Percentiles rank a stretch among this genome's conserved stretches.
These are phyloP conservation scores for Orbilia oligospora DNA, from an alignment of 2,329 filamentous ascomycete species.

Conservation along the genomic window DNA sequence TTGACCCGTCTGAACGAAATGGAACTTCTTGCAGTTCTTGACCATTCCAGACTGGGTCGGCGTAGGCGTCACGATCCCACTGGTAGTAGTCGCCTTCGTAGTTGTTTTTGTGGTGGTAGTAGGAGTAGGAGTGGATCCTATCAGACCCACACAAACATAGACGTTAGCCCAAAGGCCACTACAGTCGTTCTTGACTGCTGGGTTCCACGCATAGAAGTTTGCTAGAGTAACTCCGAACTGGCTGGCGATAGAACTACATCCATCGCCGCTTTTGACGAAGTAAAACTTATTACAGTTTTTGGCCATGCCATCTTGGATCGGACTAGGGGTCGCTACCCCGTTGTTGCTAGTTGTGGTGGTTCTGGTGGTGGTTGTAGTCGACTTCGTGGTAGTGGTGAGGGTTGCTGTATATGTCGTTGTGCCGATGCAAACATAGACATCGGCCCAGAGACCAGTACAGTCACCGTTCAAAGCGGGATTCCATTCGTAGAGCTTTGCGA, in stretches of 20 bases:
- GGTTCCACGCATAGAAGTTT: constrained; percentile 29
- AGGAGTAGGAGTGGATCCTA: constrained; percentile 13
- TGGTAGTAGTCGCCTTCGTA: constrained; percentile 9
- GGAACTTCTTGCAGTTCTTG: constrained; percentile 36
- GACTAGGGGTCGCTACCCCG: constrained; percentile 5
- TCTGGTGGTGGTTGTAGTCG: neutral
- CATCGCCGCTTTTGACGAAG: constrained; percentile 8
- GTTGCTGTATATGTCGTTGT: constrained; percentile 27
- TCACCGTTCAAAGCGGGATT: constrained; percentile 19
- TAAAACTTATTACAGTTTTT: constrained; percentile 32
- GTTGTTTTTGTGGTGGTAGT: constrained; percentile 7
- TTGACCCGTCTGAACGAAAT: constrained; percentile 25
- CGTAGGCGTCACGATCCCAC: constrained; percentile 26
- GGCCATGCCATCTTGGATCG: constrained; percentile 29
- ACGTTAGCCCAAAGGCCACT: constrained; percentile 29
- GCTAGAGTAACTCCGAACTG: neutral
- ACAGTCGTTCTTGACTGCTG: constrained; percentile 25
- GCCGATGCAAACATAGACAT: constrained; percentile 39
- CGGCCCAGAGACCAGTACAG: constrained; percentile 30
- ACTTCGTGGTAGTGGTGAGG: constrained; percentile 8
- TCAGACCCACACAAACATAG: constrained; percentile 38
- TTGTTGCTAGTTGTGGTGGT: constrained; percentile 8
- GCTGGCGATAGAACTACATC: constrained; percentile 3
- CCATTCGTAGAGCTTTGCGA: constrained; percentile 64
- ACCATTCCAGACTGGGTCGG: constrained; percentile 23